A percentile compares a stretch with the other conserved stretches of the same genome.
These are phyloP conservation scores for Santalum album DNA, from an alignment of 164 flowering plant genomes.

Conservation along the genomic window DNA sequence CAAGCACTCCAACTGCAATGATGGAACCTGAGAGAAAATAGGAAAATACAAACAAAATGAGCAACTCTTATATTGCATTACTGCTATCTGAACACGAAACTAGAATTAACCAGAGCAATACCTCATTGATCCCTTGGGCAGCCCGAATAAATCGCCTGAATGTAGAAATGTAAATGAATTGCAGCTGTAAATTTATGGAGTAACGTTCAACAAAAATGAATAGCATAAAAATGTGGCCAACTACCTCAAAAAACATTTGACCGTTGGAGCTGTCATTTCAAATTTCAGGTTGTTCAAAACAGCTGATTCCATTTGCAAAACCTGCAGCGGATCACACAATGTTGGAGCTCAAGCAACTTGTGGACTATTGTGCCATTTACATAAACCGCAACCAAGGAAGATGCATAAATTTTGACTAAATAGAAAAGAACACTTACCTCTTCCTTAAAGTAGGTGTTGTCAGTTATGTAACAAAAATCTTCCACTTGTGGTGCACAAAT, in stretches of 20 bases:
- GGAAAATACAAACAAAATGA: too few relatives aligned
- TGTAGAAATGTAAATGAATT: too few relatives aligned
- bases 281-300: conserved; percentile 83
- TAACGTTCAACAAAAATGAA: too few relatives aligned
- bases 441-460: conserved; percentile 86
- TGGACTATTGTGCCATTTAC: too few relatives aligned
- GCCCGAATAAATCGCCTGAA: conserved; percentile 80
- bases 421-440: conserved; percentile 44
- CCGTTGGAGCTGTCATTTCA: conserved; percentile 91
- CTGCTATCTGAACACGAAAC: too few relatives aligned
- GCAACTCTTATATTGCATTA: too few relatives aligned
- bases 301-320: conserved; percentile 85
- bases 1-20: conserved; percentile 72
- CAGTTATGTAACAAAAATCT: conserved; percentile 95
- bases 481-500: conserved; percentile 98
- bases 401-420: neutral
- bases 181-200: too few relatives aligned
- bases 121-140: conserved; percentile 73
- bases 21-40: conserved; percentile 38
- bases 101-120: too few relatives aligned
- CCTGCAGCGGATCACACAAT: conserved; percentile 34
- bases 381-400: too few relatives aligned
- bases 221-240: neutral
- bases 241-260: conserved; percentile 86
- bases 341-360: too few relatives aligned